Evolutionary conservation across 768 basidiomycete species (phyloP).

Genomic region (Lentinula guzmanii): DNA sequence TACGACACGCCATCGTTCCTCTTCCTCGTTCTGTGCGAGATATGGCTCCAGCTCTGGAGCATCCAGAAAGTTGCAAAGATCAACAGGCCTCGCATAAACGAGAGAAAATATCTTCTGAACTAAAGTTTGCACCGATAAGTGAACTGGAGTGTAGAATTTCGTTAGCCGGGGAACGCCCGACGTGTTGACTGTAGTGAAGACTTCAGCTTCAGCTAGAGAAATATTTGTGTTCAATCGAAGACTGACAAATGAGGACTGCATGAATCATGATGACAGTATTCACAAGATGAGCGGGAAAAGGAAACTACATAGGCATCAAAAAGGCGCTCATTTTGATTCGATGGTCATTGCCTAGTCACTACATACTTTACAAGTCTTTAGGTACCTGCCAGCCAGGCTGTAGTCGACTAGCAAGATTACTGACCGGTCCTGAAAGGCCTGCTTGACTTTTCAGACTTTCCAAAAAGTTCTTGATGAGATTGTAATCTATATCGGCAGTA

Average conservation of each 20-base stretch:
- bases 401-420: constrained; percentile 82
- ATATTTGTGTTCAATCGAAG: constrained; percentile 3
- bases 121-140: constrained; percentile 59
- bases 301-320: constrained; percentile 3
- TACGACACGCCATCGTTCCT: constrained; percentile 78
- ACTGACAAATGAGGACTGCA: constrained; percentile 78
- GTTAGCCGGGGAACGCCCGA: constrained; percentile 79
- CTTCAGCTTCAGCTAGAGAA: constrained; percentile 7
- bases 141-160: constrained; percentile 84
- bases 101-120: constrained; percentile 89
- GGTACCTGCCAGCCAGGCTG: constrained; percentile 73
- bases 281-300: constrained; percentile 19
- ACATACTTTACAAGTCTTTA: constrained; percentile 41
- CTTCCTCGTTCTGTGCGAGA: constrained; percentile 50
- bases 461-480: constrained; percentile 92
- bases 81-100: constrained; percentile 72
- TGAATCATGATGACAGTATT: constrained; percentile 57
- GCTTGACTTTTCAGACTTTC: constrained; percentile 93
- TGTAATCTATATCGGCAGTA: constrained; percentile 64
- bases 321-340: too few relatives aligned
- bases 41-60: constrained; percentile 80
- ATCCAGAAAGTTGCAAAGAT: constrained; percentile 95
- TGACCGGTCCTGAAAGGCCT: constrained; percentile 86
- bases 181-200: constrained; percentile 70
- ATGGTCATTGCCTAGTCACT: not conserved